Percentiles rank a stretch among this genome's conserved stretches.
phyloP scores from a whole-genome alignment of 352 stramenopile genomes.

The Phytophthora pluvialis region DNA sequence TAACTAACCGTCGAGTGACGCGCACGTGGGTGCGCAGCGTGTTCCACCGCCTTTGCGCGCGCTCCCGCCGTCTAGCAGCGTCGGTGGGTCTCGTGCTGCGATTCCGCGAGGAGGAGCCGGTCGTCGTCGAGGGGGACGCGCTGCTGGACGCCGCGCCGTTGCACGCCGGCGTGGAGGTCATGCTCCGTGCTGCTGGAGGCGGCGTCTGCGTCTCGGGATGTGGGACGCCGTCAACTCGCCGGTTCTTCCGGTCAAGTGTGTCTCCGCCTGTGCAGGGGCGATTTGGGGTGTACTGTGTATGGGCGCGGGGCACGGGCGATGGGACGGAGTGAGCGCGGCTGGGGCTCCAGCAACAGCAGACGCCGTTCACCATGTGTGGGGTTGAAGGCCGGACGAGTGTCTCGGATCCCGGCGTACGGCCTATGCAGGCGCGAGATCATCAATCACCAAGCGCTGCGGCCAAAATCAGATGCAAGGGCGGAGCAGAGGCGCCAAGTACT shows the following conservation, averaged over 20 bases:
- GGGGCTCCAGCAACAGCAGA: conserved; percentile 2
- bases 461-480: too few relatives aligned
- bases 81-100: background rate
- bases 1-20: conserved; percentile 64
- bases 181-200: conserved; percentile 6
- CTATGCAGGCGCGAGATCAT: conserved; percentile 27
- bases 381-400: conserved; percentile 30
- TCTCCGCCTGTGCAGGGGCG: conserved; percentile 11
- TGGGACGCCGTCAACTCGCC: background rate
- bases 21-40: conserved; percentile 69
- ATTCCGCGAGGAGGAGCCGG: background rate
- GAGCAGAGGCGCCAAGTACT: too few relatives aligned
- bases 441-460: too few relatives aligned
- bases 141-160: conserved; percentile 16
- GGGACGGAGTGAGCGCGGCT: too few relatives aligned
- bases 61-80: conserved; percentile 3
- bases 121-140: background rate
- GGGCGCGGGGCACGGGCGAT: conserved; percentile 7
- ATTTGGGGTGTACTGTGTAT: conserved; percentile 32
- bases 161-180: conserved; percentile 26
- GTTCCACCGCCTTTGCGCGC: conserved; percentile 53
- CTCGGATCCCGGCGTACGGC: conserved; percentile 24
- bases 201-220: conserved; percentile 2
- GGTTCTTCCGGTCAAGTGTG: conserved; percentile 23
- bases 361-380: conserved; percentile 28